Evolutionary conservation across 78 protist species (phyloP).

Genomic region (Dictyostelium intermedium): DNA sequence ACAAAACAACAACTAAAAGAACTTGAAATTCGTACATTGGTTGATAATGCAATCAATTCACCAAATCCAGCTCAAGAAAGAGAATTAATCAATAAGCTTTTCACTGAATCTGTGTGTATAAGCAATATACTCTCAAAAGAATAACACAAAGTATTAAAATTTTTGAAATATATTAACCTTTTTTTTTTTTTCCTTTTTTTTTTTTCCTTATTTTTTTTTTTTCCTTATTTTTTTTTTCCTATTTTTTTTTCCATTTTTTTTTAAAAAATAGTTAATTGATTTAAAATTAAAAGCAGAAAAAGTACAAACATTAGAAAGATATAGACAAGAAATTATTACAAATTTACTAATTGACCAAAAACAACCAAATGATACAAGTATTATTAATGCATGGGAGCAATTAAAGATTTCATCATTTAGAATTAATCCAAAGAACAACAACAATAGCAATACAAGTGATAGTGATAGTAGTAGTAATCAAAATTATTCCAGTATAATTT

Average conservation of each 20-base stretch:
- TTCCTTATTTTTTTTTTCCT: too few relatives aligned
- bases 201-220: neutral
- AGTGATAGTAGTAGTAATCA: neutral
- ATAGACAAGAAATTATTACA: conserved; percentile 33
- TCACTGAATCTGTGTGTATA: conserved; percentile 45
- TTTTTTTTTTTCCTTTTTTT: neutral
- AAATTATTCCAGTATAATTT: neutral
- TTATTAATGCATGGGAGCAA: conserved; percentile 28
- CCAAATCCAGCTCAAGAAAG: neutral
- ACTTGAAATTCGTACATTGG: conserved; percentile 29
- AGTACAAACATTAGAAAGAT: conserved; percentile 16
- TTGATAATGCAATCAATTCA: conserved; percentile 24
- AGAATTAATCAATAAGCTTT: conserved; percentile 6
- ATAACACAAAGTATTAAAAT: too few relatives aligned
- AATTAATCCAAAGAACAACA: neutral
- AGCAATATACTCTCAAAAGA: too few relatives aligned
- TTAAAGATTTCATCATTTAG: conserved; percentile 42
- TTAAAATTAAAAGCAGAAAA: conserved; percentile 44
- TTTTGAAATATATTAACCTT: neutral
- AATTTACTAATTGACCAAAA: neutral
- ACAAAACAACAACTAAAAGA: neutral
- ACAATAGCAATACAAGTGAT: neutral
- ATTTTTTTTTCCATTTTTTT: neutral
- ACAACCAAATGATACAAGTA: neutral
- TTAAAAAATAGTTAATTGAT: conserved; percentile 13